These are phyloP conservation scores for Hanseniaspora lachancei DNA, from an alignment of 805 yeast genomes.

Conservation along the genomic window DNA sequence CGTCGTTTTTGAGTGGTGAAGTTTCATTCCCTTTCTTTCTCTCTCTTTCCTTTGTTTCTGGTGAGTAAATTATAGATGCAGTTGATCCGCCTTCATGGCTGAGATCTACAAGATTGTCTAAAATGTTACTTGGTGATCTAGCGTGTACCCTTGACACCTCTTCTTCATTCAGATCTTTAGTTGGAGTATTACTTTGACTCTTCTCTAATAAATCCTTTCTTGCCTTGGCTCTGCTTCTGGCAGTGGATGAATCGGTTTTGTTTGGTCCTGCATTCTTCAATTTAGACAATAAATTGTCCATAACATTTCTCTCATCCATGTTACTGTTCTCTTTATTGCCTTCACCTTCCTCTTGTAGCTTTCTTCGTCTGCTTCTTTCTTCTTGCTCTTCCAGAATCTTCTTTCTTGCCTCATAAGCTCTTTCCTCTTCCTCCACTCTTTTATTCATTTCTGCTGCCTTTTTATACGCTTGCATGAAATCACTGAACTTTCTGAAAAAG, in stretches of 20 bases:
- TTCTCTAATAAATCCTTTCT: conserved; percentile 38
- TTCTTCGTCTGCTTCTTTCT: conserved; percentile 17
- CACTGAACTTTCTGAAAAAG: conserved; percentile 69
- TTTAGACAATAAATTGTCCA: conserved; percentile 78
- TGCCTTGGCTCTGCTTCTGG: conserved; percentile 67
- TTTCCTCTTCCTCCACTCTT: conserved; percentile 68
- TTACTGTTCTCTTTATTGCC: not conserved
- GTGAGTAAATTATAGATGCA: conserved; percentile 24
- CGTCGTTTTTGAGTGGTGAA: conserved; percentile 12
- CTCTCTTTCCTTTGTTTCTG: conserved; percentile 14
- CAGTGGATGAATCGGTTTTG: conserved; percentile 63
- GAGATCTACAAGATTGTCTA: conserved; percentile 16
- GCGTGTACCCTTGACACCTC: not conserved
- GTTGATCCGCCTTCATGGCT: conserved; percentile 17
- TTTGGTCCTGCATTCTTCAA: conserved; percentile 75
- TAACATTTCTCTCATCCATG: conserved; percentile 34
- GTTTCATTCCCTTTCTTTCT: not conserved
- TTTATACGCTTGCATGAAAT: conserved; percentile 65
- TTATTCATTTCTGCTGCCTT: conserved; percentile 69
- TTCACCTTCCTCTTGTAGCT: conserved; percentile 4
- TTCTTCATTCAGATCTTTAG: not conserved
- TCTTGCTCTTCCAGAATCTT: conserved; percentile 32
- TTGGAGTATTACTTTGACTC: conserved; percentile 6
- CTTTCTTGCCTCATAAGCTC: conserved; percentile 64
- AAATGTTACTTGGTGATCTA: conserved; percentile 13